phyloP scores from a whole-genome alignment of 2,329 filamentous ascomycete species.

The Ophiognomonia clavigignenti-juglandacearum region DNA sequence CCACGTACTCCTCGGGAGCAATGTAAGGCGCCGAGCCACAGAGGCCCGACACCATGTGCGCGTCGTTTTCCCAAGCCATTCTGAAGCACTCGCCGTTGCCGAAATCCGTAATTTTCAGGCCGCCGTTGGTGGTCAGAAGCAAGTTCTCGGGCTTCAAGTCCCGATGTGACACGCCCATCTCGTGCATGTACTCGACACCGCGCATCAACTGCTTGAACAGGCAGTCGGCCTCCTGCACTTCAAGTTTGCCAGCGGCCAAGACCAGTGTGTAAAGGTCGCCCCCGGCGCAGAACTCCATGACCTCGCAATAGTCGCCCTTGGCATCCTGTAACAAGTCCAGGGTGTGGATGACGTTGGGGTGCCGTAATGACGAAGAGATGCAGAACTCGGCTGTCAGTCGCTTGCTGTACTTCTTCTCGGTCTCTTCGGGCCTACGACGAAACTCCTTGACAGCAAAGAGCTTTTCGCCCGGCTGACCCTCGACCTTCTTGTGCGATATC shows the following conservation, averaged over 20 bases:
- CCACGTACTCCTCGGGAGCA: slow-evolving; percentile 90
- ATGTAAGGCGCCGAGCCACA: slow-evolving; percentile 98
- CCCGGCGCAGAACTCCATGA: slow-evolving; percentile 98
- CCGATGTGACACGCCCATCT: slow-evolving; percentile 97
- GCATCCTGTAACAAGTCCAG: slow-evolving; percentile 91
- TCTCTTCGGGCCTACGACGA: slow-evolving; percentile 87
- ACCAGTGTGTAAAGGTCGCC: slow-evolving; percentile 94
- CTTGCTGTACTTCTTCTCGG: slow-evolving; percentile 96
- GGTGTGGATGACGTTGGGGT: slow-evolving; percentile 97
- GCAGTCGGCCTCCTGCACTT: slow-evolving; percentile 90
- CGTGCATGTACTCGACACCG: slow-evolving; percentile 97
- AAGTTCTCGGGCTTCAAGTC: slow-evolving; percentile 97
- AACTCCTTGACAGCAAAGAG: slow-evolving; percentile 98
- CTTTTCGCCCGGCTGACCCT: slow-evolving; percentile 76
- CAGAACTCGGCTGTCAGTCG: slow-evolving; percentile 96
- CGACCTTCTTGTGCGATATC: slow-evolving; percentile 92
- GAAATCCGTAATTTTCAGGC: slow-evolving; percentile 96
- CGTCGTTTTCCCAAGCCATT: slow-evolving; percentile 98
- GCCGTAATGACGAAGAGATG: slow-evolving; percentile 92
- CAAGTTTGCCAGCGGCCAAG: slow-evolving; percentile 84
- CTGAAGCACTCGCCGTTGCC: slow-evolving; percentile 99
- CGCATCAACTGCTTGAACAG: slow-evolving; percentile 99
- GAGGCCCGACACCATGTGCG: slow-evolving; percentile 95
- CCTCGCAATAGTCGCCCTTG: slow-evolving; percentile 96
- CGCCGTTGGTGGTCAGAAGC: slow-evolving; percentile 85